phyloP scores from a whole-genome alignment of 768 basidiomycete species.

The Pseudohyphozyma bogoriensis region DNA sequence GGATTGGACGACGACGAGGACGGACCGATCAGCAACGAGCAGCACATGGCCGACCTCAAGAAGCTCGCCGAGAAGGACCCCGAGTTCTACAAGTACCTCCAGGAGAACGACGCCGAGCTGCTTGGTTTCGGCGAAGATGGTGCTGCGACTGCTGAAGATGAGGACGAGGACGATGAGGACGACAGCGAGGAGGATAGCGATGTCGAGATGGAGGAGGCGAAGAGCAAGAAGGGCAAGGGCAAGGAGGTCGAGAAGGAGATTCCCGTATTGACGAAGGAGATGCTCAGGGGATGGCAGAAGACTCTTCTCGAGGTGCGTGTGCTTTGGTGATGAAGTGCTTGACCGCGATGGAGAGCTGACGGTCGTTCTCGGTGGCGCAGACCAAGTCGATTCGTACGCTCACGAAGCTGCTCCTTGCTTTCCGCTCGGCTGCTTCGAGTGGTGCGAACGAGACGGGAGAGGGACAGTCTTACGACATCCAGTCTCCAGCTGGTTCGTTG shows the following conservation, averaged over 20 bases:
- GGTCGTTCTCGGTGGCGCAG: constrained; percentile 42
- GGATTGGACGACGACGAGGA: constrained; percentile 39
- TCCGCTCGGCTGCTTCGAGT: constrained; percentile 80
- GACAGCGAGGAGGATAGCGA: constrained; percentile 45
- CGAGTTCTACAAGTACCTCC: constrained; percentile 96
- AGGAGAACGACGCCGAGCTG: constrained; percentile 89
- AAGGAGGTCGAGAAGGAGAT: constrained; percentile 36
- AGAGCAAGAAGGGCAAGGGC: constrained; percentile 44
- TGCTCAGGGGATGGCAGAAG: constrained; percentile 76
- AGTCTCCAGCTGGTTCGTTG: constrained; percentile 61
- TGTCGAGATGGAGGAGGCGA: constrained; percentile 42
- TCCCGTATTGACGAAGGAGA: constrained; percentile 57
- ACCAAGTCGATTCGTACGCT: constrained; percentile 75
- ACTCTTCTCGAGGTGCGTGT: constrained; percentile 63
- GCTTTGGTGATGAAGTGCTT: not conserved
- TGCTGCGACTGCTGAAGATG: not conserved
- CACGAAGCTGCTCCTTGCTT: constrained; percentile 73
- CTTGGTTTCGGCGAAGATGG: constrained; percentile 53
- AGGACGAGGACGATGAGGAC: constrained; percentile 39
- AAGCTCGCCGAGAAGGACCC: constrained; percentile 91
- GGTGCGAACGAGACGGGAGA: constrained; percentile 53
- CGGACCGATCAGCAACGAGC: constrained; percentile 53
- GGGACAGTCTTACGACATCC: constrained; percentile 64
- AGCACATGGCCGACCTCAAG: constrained; percentile 70
- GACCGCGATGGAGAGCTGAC: not conserved